Base-by-base conservation (phyloP, 768 basidiomycete genomes). In the Cystofilobasidium ferigula region DNA sequence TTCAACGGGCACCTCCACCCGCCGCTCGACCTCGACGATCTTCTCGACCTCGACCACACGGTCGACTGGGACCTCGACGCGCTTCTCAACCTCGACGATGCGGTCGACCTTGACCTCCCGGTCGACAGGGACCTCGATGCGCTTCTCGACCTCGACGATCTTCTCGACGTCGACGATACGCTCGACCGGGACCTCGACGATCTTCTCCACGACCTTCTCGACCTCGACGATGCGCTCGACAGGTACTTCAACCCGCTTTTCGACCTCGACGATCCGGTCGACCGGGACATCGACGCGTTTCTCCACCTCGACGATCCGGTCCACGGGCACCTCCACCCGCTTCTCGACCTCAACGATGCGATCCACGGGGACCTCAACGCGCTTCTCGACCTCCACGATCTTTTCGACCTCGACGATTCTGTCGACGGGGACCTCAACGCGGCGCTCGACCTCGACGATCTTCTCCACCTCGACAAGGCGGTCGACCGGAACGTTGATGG, bases 41-140 rank as follows among this genome's bases (percentile, higher is more conserved):
- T 71, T 72, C 61, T 74, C 73, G 32, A 66, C 64, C n/a, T 51
- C 18, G 30, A 72, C 67, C 20, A 69, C 60, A 60, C 69, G 69
- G 32, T 73, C 70, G n/a, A 75, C 72, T 32, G 70, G 69, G 12
- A 73, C 70, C 65, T 77, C 75, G 57, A 74, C 70, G 28, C 64
- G 61, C 51, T 69, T 66, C 57, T 74, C 73, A 20, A 69, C 71
- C 57, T 74, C 74, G 42, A 72, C 72, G 38, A 72, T 63, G 54
- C 70, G 71, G 51, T 73, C 72, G 12, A 74, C 73, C 20, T 67
- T 65, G 22, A 71, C 63, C 45, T 71, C 67, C 38, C 26, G 20
- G 24, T 65, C 58, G 36, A 56, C 60, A 6, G 38, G 36, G 5
- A 61, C 61, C 26, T 75, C 73, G 8, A 72, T 68, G 20, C 64